Conservation (phyloP, 2,329 filamentous ascomycete genomes). For the Penicillium brevicompactum region DNA sequence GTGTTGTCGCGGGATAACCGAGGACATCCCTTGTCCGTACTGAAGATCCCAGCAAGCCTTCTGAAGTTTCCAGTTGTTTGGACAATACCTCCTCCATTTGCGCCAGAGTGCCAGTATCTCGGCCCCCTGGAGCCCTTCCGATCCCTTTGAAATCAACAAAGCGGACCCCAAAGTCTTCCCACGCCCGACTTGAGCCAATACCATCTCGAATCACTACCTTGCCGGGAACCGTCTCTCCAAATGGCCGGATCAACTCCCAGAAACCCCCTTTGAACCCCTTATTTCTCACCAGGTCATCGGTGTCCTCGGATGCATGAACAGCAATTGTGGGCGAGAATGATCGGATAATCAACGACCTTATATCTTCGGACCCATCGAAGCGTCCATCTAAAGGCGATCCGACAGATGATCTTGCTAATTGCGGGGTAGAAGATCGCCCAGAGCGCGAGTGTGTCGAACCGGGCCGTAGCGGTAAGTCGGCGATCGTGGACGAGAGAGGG, state of each 20-base stretch:
- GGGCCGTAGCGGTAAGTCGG: slow-evolving; percentile 68
- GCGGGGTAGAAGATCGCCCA: slow-evolving; percentile 57
- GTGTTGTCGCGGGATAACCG: slow-evolving; percentile 57
- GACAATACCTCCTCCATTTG: slow-evolving; percentile 81
- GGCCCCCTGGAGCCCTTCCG: slow-evolving; percentile 36
- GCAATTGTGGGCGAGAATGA: slow-evolving; percentile 89
- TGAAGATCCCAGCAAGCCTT: slow-evolving; percentile 51
- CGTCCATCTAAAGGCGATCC: slow-evolving; percentile 55
- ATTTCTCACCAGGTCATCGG: slow-evolving; percentile 73
- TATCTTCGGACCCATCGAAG: slow-evolving; percentile 56
- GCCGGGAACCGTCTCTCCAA: slow-evolving; percentile 83
- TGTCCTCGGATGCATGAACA: slow-evolving; percentile 83
- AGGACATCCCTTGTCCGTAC: slow-evolving; percentile 33
- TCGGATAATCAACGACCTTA: slow-evolving; percentile 69
- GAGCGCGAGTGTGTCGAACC: slow-evolving; percentile 66
- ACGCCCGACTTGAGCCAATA: slow-evolving; percentile 76
- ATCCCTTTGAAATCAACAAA: slow-evolving; percentile 69
- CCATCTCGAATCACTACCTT: slow-evolving; percentile 92
- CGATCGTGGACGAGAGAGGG: slow-evolving; percentile 60
- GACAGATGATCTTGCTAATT: slow-evolving; percentile 50
- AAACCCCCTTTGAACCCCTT: slow-evolving; percentile 86
- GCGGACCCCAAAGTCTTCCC: slow-evolving; percentile 87
- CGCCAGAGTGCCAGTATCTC: slow-evolving; percentile 44
- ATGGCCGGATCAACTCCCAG: slow-evolving; percentile 83
- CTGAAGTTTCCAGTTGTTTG: slow-evolving; percentile 74